phyloP scores from a whole-genome alignment of 371 early-diverging fungal genomes.

The Syncephalastrum monosporum region DNA sequence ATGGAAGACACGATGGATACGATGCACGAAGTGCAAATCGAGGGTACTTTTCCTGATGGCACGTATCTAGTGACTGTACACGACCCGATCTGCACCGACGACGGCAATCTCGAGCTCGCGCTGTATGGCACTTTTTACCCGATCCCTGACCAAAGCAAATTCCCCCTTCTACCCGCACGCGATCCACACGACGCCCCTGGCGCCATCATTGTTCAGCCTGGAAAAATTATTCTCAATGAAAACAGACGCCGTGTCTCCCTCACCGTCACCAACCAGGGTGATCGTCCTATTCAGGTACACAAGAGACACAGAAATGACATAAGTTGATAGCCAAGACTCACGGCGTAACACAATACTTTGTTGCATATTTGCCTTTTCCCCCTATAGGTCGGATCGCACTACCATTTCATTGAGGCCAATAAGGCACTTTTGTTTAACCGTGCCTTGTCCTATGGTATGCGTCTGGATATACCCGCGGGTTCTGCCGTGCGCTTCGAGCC shows the following conservation, averaged over 20 bases:
- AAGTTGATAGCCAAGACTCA: background rate
- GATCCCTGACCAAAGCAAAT: conserved; percentile 62
- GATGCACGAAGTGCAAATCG: conserved; percentile 81
- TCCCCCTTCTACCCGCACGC: conserved; percentile 49
- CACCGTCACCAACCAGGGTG: conserved; percentile 86
- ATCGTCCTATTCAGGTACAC: conserved; percentile 83
- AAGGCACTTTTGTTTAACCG: conserved; percentile 80
- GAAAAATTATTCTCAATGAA: conserved; percentile 67
- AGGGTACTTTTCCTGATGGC: conserved; percentile 90
- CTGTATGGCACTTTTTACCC: conserved; percentile 85
- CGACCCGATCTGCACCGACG: conserved; percentile 78
- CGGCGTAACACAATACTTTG: background rate
- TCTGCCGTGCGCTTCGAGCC: conserved; percentile 77
- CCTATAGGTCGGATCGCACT: conserved; percentile 84
- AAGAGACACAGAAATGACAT: conserved; percentile 15
- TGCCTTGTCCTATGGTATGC: conserved; percentile 74
- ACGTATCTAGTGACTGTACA: conserved; percentile 91
- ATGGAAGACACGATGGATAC: conserved; percentile 66
- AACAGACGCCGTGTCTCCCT: conserved; percentile 66
- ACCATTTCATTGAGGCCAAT: conserved; percentile 92
- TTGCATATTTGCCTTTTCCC: conserved; percentile 4
- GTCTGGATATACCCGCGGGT: conserved; percentile 89
- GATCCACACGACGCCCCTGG: conserved; percentile 57
- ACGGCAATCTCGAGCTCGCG: conserved; percentile 80
- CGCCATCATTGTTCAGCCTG: conserved; percentile 55